Evolutionary conservation across 2,329 filamentous ascomycete species (phyloP).

Genomic region (Xylariaceae sp.): DNA sequence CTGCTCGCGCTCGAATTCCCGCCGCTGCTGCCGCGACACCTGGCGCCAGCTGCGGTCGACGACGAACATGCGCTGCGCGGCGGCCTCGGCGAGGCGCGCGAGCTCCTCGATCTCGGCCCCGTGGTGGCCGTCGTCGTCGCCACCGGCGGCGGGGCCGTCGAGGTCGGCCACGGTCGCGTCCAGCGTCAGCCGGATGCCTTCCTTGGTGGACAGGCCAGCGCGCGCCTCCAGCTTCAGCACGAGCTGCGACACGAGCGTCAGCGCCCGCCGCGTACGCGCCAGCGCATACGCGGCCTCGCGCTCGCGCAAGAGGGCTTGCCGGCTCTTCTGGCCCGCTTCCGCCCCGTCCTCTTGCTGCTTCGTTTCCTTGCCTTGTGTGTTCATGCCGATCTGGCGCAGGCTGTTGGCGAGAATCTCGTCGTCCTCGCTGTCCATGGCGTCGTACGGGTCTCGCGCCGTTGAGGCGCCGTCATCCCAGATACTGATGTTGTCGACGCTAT

Average conservation of each 20-base stretch:
- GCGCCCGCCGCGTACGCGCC: constrained; percentile 12
- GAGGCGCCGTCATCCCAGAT: too few relatives aligned
- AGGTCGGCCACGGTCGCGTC: constrained; percentile 17
- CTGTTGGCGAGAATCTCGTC: too few relatives aligned
- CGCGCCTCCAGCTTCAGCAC: constrained; percentile 23
- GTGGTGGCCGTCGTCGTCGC: constrained; percentile 2
- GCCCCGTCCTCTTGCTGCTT: constrained; percentile 5
- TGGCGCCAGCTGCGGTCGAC: constrained; percentile 17
- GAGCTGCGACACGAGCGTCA: constrained; percentile 20
- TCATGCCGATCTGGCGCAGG: not conserved
- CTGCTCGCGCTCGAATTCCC: too few relatives aligned
- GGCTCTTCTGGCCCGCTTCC: too few relatives aligned
- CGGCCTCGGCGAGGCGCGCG: constrained; percentile 11
- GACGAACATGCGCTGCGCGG: constrained; percentile 16
- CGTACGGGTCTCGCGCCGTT: too few relatives aligned
- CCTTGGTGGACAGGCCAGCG: constrained; percentile 18
- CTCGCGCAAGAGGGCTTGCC: too few relatives aligned
- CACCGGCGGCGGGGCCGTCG: constrained; percentile 5
- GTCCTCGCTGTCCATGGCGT: too few relatives aligned
- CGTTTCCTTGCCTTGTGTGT: not conserved
- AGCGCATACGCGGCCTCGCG: constrained; percentile 12
- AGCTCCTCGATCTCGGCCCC: constrained; percentile 16
- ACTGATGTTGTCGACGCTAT: too few relatives aligned
- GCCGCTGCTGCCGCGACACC: constrained; percentile 7
- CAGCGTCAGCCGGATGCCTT: constrained; percentile 20